Evolutionary conservation across 2,329 filamentous ascomycete species (phyloP), one percentile per base, ranked within the genome.

Genomic region (Lasiodiplodia gonubiensis): DNA sequence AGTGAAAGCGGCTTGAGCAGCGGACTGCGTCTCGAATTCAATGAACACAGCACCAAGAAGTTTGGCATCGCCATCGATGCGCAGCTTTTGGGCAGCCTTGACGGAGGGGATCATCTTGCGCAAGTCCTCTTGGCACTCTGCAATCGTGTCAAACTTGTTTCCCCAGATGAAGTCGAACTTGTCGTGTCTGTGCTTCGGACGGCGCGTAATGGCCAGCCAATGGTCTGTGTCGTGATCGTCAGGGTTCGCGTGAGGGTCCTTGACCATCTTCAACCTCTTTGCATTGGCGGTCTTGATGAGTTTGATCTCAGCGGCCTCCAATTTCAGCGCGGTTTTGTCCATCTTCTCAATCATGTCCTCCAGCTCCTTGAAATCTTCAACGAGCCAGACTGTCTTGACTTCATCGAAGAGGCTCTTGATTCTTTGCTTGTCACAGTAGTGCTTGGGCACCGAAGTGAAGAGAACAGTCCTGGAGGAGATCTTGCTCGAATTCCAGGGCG

Each of bases 1-100:
- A 78, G 97, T 93, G 79, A 88, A 93, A 21, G 94, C 94, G 63
- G 88, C 86, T 78, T 98, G 93, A 8, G 95, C 95, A 68, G 91
- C 90, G 67, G 89, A 87, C 78, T 97, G 94, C 4, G 85, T 88
- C 68, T 88, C 85, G 74, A 97, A 99, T 75, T 97, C 92, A 68
- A 98, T 87, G 75, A 99, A 98, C 6, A 95, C 91, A 21, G 92
- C 90, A 0, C 90, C 87, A 7, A 93, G 83, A 64, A 90, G 86
- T 64, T 89, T 86, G 54, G 86, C 88, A 48, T 91, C 85, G 63
- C 91, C 90, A 16, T 85, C 83, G 66, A 85, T 87, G 74, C 92
- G 91, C 66, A 86, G 83, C 64, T 84, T 85, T 77, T 95, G 92
- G 52, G 89, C 85, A 23, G 85, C 81, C 51, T 90, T 85, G 51